A percentile compares a stretch with the other conserved stretches of the same genome.
These are phyloP conservation scores for Parastagonospora nodorum DNA, from an alignment of 2,329 filamentous ascomycete genomes.

Conservation along the genomic window DNA sequence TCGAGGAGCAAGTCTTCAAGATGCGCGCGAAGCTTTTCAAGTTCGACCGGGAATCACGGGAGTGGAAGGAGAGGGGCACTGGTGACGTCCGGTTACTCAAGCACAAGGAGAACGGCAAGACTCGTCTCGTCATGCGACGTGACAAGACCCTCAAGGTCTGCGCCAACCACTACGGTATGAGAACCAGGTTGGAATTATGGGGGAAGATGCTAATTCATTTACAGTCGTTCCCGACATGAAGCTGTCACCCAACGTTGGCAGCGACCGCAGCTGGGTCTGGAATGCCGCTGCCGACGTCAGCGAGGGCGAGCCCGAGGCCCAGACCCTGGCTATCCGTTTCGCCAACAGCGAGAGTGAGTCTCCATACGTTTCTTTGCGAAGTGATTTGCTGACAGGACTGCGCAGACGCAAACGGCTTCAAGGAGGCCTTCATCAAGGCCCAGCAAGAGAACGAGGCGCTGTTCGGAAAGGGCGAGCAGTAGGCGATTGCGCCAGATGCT, in stretches of 20 bases:
- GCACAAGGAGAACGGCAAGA: constrained; percentile 99
- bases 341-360: constrained; percentile 90
- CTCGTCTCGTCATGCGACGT: constrained; percentile 94
- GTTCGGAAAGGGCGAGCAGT: constrained; percentile 62
- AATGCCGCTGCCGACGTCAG: constrained; percentile 97
- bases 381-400: constrained; percentile 34
- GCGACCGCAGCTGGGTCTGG: constrained; percentile 99
- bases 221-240: constrained; percentile 98
- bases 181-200: constrained; percentile 8
- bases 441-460: constrained; percentile 94
- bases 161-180: constrained; percentile 98
- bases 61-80: constrained; percentile 99
- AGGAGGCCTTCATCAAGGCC: constrained; percentile 95
- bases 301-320: constrained; percentile 95
- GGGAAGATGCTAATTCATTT: constrained; percentile 24
- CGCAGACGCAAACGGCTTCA: constrained; percentile 92
- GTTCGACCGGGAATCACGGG: constrained; percentile 86
- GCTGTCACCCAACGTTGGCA: constrained; percentile 95
- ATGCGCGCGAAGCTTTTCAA: constrained; percentile 99
- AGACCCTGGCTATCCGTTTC: constrained; percentile 95
- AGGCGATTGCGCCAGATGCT: constrained; percentile 30
- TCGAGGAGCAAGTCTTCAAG: constrained; percentile 97
- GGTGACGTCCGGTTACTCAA: constrained; percentile 95
- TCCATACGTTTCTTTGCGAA: constrained; percentile 45
- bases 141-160: constrained; percentile 99